Evolutionary conservation across 2,329 filamentous ascomycete genomes (phyloP).

Genomic region (Fusarium nodosum): DNA sequence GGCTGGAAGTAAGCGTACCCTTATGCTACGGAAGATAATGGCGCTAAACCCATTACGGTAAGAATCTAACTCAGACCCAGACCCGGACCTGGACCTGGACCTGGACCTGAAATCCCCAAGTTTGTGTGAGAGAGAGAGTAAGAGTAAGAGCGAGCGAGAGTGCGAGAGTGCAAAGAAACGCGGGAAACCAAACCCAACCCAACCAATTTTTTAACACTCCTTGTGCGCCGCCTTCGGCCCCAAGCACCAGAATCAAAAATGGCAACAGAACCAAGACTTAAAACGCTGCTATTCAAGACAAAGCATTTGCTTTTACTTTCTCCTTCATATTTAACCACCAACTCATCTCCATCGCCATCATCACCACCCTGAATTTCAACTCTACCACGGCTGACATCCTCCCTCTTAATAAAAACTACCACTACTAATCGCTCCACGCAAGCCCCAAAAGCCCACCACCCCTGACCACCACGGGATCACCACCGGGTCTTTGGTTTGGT

Average conservation of each 20-base stretch:
- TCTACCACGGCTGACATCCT: slow-evolving; percentile 3
- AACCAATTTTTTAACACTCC: slow-evolving; percentile 52
- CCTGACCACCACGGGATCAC: slow-evolving; percentile 51
- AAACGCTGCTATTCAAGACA: slow-evolving; percentile 55
- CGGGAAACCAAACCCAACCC: slow-evolving; percentile 50
- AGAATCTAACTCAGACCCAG: slow-evolving; percentile 24
- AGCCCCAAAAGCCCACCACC: slow-evolving; percentile 52
- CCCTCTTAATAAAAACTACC: slow-evolving; percentile 4
- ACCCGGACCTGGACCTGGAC: slow-evolving; percentile 8
- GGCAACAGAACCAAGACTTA: slow-evolving; percentile 58
- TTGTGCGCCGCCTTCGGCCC: slow-evolving; percentile 58
- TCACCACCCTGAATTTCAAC: slow-evolving; percentile 38
- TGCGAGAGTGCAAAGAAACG: slow-evolving; percentile 36
- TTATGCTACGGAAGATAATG: slow-evolving; percentile 24
- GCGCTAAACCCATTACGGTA: slow-evolving; percentile 33
- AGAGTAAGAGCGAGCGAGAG: not conserved
- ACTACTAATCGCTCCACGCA: slow-evolving; percentile 48
- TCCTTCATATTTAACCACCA: slow-evolving; percentile 40
- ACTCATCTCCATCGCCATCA: slow-evolving; percentile 46
- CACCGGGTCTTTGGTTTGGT: slow-evolving; percentile 46
- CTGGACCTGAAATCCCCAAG: slow-evolving; percentile 34
- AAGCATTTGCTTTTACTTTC: slow-evolving; percentile 50
- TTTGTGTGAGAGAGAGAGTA: slow-evolving; percentile 3
- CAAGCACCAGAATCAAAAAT: slow-evolving; percentile 55
- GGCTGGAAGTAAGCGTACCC: slow-evolving; percentile 21